A percentile compares a stretch with the other conserved stretches of the same genome.
Evolutionary conservation across 176 grass and related monocot genomes (phyloP).

Genomic region (Eleusine indica): DNA sequence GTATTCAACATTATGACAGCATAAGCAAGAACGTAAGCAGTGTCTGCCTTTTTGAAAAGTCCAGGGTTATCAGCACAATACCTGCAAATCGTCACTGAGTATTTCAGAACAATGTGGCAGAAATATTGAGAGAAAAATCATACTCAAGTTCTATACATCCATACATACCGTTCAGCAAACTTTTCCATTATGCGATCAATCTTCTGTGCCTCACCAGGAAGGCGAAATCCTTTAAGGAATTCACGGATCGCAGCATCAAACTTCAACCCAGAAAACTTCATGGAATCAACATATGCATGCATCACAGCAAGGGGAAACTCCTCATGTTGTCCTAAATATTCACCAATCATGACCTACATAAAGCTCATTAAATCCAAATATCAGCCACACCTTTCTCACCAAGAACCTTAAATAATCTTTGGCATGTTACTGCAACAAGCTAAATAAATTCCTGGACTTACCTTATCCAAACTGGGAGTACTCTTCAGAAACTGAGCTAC

Average conservation of each 20-base stretch:
- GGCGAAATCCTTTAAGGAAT: slow-evolving; percentile 92
- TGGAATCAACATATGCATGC: slow-evolving; percentile 98
- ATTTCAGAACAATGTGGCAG: slow-evolving; percentile 28
- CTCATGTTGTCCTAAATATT: slow-evolving; percentile 99
- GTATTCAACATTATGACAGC: slow-evolving; percentile 99
- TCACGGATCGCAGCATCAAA: slow-evolving; percentile 95
- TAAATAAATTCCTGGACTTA: slow-evolving; percentile 40
- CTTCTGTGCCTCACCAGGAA: slow-evolving; percentile 99
- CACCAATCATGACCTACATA: slow-evolving; percentile 95
- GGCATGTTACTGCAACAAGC: not conserved
- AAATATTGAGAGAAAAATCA: slow-evolving; percentile 16
- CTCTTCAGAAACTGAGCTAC: slow-evolving; percentile 89
- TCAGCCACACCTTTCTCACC: slow-evolving; percentile 30
- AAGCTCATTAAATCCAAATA: slow-evolving; percentile 33
- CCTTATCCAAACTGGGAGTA: slow-evolving; percentile 93
- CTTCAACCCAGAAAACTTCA: slow-evolving; percentile 93
- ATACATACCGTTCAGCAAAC: slow-evolving; percentile 93
- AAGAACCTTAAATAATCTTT: slow-evolving; percentile 18
- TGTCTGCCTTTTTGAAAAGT: slow-evolving; percentile 99
- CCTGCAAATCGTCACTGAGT: slow-evolving; percentile 58
- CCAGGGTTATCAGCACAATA: slow-evolving; percentile 99
- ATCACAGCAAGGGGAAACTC: slow-evolving; percentile 97
- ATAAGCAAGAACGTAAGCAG: slow-evolving; percentile 98
- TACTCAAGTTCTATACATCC: slow-evolving; percentile 33
- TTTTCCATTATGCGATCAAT: slow-evolving; percentile 99